These are phyloP conservation scores for Phytophthora colocasiae DNA, from an alignment of 352 stramenopile species.

Conservation along the genomic window DNA sequence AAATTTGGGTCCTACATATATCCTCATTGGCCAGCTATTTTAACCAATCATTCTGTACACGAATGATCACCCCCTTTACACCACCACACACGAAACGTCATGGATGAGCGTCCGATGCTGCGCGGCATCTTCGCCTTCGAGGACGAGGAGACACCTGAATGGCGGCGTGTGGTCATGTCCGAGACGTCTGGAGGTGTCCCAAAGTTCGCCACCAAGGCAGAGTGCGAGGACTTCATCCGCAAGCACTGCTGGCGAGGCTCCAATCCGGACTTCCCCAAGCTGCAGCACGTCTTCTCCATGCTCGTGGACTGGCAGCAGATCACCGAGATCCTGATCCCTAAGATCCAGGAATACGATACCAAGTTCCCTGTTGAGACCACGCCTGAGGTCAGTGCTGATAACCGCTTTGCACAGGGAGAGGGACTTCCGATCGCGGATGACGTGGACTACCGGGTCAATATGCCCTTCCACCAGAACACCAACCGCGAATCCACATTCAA, in stretches of 20 bases:
- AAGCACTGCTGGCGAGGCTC: constrained; percentile 86
- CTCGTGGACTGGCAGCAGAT: constrained; percentile 91
- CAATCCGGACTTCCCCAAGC: constrained; percentile 91
- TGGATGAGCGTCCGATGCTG: constrained; percentile 67
- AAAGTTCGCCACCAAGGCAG: constrained; percentile 88
- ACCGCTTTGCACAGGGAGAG: constrained; percentile 72
- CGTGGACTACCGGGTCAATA: constrained; percentile 88
- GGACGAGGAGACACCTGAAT: constrained; percentile 87
- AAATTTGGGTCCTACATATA: too few relatives aligned
- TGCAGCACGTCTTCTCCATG: constrained; percentile 94
- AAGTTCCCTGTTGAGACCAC: constrained; percentile 59
- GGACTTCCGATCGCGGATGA: constrained; percentile 57
- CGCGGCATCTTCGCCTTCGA: constrained; percentile 89
- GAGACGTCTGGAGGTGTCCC: constrained; percentile 75
- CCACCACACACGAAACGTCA: constrained; percentile 13
- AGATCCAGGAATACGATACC: constrained; percentile 80
- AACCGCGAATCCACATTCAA: constrained; percentile 92
- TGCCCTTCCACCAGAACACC: constrained; percentile 93
- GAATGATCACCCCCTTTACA: neutral
- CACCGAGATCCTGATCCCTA: constrained; percentile 72
- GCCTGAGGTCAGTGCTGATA: constrained; percentile 47
- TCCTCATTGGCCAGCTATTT: neutral
- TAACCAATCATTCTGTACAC: neutral
- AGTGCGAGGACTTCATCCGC: constrained; percentile 91
- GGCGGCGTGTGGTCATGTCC: constrained; percentile 71